A percentile compares a stretch with the other conserved stretches of the same genome.
Conservation (phyloP, 305 asterid species). For the Fraxinus sp. region DNA sequence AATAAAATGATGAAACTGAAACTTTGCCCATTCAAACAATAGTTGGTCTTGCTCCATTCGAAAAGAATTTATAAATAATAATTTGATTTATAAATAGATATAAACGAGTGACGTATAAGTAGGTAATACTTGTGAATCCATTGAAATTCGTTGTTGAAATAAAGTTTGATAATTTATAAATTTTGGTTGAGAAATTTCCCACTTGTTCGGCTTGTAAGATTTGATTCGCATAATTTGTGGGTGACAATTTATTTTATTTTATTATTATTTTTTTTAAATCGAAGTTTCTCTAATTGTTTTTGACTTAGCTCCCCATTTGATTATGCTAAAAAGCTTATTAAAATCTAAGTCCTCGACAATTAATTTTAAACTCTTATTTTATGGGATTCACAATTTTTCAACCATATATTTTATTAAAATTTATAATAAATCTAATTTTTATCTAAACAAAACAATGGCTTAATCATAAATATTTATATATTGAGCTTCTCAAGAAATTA, state of each 20-base stretch:
- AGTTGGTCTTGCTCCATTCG: neutral
- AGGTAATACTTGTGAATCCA: too few species aligned
- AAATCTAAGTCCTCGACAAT: neutral
- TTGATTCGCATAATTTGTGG: neutral
- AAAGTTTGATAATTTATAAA: neutral
- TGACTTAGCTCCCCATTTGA: neutral
- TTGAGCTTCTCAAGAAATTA: neutral
- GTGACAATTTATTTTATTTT: neutral
- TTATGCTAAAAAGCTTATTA: too few species aligned
- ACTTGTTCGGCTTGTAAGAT: neutral
- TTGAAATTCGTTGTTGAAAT: too few species aligned
- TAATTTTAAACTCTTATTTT: too few species aligned
- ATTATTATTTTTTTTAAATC: too few species aligned
- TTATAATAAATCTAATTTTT: too few species aligned
- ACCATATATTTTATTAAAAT: too few species aligned
- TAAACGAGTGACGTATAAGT: neutral
- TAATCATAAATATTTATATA: neutral
- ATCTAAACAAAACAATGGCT: too few species aligned
- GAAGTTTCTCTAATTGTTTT: neutral
- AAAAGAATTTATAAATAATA: too few species aligned
- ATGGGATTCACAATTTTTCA: too few species aligned
- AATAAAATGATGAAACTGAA: neutral
- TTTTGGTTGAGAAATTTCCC: neutral
- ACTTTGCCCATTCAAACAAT: neutral
- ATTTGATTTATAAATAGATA: too few species aligned